Evolutionary conservation across 805 yeast genomes (phyloP), one percentile per base, ranked within the genome.

Genomic region (Tetrapisispora taiwanensis): DNA sequence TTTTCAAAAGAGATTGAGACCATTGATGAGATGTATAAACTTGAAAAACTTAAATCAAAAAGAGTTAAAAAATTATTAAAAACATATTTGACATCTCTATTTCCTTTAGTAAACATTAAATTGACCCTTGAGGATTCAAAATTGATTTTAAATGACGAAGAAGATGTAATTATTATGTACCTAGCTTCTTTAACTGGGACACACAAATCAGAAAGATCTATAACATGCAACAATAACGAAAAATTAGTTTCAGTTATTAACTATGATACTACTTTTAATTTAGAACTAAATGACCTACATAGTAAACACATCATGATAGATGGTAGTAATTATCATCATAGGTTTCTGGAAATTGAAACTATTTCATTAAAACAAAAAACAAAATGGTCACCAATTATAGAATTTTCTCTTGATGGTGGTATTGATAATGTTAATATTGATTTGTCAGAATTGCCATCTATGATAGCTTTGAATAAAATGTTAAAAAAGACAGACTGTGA

Each of bases 101-200:
- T 68, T 46, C 73, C 74, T 0, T 36, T 54, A 13, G 35, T 68
- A 17, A 62, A 59, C 33, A 34, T 67, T 4, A 68, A 66, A 46
- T 39, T 68, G 14, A 68, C 67, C 0, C 42, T 69, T 14, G 74
- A 69, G 46, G 72, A 69, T 47, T 63, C 72, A 2, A 60, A 61
- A 17, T 7, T 68, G 17, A 54, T 68, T 36, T 41, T 67, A 7
- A 66, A 63, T 27, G 62, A 64, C 45, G 48, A 48, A 1, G 52
- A 57, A 39, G 54, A 63, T n/a, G 51, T 61, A 2, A 32, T 63
- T 30, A 59, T 58, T 32, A 49, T 55, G 37, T 56, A 60, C 47
- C 53, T 68, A 18, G 47, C 67, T 15, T 53, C 63, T 7, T 43
- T 58, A 13, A 47, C 59, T 34, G 31, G 56, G 7, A 51, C 49